Conservation (phyloP, 2,329 filamentous ascomycete species). For the Diatrype stigma region DNA sequence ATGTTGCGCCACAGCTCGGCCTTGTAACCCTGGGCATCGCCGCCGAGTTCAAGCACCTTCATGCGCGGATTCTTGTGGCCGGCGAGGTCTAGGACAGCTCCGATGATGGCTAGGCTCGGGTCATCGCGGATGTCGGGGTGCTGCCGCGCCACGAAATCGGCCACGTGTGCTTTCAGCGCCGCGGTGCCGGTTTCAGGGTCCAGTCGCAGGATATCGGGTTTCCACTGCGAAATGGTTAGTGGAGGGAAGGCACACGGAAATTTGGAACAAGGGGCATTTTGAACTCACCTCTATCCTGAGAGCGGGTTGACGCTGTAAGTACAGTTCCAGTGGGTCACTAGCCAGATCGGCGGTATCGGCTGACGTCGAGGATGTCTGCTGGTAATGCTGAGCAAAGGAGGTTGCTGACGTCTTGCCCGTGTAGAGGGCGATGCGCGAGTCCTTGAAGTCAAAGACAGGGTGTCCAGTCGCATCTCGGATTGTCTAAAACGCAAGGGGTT, state of each 20-base stretch:
- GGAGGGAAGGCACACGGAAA: no score
- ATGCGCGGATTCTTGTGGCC: not conserved
- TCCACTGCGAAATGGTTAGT: no score
- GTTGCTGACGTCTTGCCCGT: not conserved
- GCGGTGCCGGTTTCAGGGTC: not conserved
- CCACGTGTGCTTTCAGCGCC: not conserved
- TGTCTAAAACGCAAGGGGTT: no score
- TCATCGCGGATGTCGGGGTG: conserved; percentile 3
- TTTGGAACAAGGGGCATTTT: not conserved
- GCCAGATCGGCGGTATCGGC: no score
- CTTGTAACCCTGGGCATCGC: no score
- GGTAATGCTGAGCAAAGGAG: not conserved
- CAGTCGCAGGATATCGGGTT: conserved; percentile 2
- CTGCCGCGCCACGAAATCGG: conserved; percentile 1
- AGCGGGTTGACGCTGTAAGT: conserved; percentile 2
- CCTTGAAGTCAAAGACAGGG: not conserved
- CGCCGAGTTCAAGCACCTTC: not conserved
- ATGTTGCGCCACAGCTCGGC: not conserved
- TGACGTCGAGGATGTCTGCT: not conserved
- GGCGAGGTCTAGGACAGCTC: not conserved
- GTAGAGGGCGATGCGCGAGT: not conserved
- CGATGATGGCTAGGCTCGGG: conserved; percentile 5
- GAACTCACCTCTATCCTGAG: not conserved
- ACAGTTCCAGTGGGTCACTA: no score
- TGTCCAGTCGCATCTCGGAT: not conserved